Evolutionary conservation across 2,329 filamentous ascomycete genomes (phyloP), one percentile per base, ranked within the genome.

Genomic region (Venturia pyrina): DNA sequence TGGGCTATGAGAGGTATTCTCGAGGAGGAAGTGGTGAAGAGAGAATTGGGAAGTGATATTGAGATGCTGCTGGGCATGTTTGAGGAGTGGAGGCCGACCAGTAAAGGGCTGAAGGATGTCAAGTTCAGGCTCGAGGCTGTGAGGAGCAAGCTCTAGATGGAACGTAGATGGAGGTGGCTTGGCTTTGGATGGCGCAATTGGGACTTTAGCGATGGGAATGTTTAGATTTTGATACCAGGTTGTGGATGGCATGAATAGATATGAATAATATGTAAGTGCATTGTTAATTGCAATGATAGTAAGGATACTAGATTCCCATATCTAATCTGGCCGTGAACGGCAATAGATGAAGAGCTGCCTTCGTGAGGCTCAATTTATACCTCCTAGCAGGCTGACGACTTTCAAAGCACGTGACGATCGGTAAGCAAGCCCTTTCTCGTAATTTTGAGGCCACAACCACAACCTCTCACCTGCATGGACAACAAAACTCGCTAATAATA

Each of bases 1-100:
- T 99, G 96, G 88, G 93, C 95, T 44, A 95, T 99, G 87, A 86
- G 95, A 8, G 95, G 95, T 0, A 79, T 99, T 66, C 78, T 99
- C 2, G 95, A 98, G 74, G 95, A 99, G 75, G 89, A 95, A 21
- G 87, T 91, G 72, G 93, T 98, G 32, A 92, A 89, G 75, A 90
- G 86, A 28, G 89, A 96, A 73, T 78, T 96, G 21, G 85, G 85
- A 41, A 78, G 82, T 1, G 95, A 99, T 77, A 91, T 91, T 7
- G 84, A 85, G 67, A 85, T 91, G 72, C 77, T 99, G 63, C 79
- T 99, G n/a, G 82, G 81, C 67, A 87, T 96, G 75, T 99, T 98
- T 76, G 93, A 98, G 74, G 87, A 90, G 64, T 99, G 95, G 95
- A 93, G 89, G 73, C 95, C 95, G 0, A 83, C 82, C 0, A 96